A percentile compares a stretch with the other conserved stretches of the same genome.
Evolutionary conservation across 257 asterid species (phyloP).

Genomic region (Solanum chilense): DNA sequence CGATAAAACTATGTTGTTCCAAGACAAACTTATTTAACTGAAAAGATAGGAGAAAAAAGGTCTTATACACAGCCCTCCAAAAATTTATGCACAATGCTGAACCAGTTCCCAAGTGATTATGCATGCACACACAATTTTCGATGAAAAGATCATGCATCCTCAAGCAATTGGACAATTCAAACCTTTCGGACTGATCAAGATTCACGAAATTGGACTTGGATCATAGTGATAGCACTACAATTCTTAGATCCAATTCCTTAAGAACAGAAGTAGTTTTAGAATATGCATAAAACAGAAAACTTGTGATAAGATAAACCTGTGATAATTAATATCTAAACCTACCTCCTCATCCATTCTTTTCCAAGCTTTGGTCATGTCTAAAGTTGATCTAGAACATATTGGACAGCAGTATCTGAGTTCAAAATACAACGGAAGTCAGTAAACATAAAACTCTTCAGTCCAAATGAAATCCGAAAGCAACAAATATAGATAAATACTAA

Average conservation of each 20-base stretch:
- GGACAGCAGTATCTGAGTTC: slow-evolving; percentile 75
- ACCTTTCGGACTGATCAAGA: not conserved
- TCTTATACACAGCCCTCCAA: not conserved
- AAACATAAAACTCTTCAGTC: not conserved
- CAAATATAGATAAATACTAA: not conserved
- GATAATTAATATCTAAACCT: not conserved
- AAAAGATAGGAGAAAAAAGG: not conserved
- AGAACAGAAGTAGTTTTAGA: not conserved
- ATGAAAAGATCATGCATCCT: not conserved
- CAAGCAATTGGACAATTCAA: not conserved
- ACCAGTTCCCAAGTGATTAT: not conserved
- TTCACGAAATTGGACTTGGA: not conserved
- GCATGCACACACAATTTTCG: not conserved
- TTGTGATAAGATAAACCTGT: not conserved
- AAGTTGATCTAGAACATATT: slow-evolving; percentile 71
- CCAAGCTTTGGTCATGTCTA: slow-evolving; percentile 80
- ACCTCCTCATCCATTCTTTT: slow-evolving; percentile 81
- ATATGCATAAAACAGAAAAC: not conserved
- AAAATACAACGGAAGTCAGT: not conserved
- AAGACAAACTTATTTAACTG: not conserved
- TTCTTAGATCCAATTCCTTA: not conserved
- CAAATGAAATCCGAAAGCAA: not conserved
- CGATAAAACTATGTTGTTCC: not conserved
- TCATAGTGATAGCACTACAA: not conserved
- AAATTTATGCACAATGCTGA: not conserved